Conservation (phyloP, 2,329 filamentous ascomycete genomes). For the Paraconiothyrium brasiliense region DNA sequence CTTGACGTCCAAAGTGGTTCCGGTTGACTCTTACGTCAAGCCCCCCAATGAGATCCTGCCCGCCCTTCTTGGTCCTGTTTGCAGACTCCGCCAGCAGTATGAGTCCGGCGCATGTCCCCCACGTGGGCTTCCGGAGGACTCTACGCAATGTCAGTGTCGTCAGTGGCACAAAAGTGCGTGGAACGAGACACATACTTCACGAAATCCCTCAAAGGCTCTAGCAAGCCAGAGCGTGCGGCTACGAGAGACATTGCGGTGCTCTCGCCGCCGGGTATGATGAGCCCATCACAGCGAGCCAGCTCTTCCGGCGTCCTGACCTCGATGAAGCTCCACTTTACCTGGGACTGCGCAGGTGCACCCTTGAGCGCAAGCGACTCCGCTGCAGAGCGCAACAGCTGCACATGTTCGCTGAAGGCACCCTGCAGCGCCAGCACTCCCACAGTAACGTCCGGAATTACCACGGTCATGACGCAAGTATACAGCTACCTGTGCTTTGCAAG, state of each 20-base stretch:
- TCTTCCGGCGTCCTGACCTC: constrained; percentile 82
- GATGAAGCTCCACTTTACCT: constrained; percentile 68
- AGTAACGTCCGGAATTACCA: constrained; percentile 52
- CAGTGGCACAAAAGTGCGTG: constrained; percentile 19
- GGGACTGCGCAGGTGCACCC: constrained; percentile 22
- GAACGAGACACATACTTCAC: constrained; percentile 74
- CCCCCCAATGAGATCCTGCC: constrained; percentile 92
- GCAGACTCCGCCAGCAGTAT: constrained; percentile 90
- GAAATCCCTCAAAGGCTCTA: constrained; percentile 87
- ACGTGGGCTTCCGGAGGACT: constrained; percentile 79
- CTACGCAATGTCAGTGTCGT: constrained; percentile 54
- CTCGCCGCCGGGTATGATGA: constrained; percentile 93
- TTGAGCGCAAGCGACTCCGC: constrained; percentile 63
- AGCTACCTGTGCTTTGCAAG: background rate
- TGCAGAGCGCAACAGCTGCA: constrained; percentile 77
- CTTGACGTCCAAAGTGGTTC: constrained; percentile 94
- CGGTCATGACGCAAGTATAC: constrained; percentile 32
- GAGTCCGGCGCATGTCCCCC: constrained; percentile 95
- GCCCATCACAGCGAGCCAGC: constrained; percentile 77
- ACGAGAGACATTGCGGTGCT: constrained; percentile 93
- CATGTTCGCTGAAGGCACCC: constrained; percentile 90
- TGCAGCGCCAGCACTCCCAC: constrained; percentile 80
- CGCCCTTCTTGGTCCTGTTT: constrained; percentile 87
- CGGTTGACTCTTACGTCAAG: constrained; percentile 89
- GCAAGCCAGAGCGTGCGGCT: constrained; percentile 78